Base-by-base conservation (phyloP, 768 basidiomycete genomes). In the Lactifluus hygrophoroides region DNA sequence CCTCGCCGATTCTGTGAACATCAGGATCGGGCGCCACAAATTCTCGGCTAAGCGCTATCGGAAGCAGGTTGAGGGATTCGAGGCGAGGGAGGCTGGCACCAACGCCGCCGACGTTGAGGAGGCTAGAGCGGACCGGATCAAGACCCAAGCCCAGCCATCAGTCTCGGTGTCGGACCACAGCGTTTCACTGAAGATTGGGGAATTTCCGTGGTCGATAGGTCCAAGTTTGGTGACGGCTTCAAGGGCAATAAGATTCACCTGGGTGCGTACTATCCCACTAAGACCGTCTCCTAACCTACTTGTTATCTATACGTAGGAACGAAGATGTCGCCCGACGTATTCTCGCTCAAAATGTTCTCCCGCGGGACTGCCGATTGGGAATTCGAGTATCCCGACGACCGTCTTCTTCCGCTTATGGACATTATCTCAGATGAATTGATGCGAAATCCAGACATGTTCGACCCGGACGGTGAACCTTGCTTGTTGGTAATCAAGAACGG, bases 401-500 rank as follows among this genome's bases (percentile, higher is more conserved):
- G 69, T 64, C 71, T 72, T 28, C 69, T 74, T 47, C 28, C 48
- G 27, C 69, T 74, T 53, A 46, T 4, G 8, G 70, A 66, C 62
- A 67, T 66, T 45, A 70, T 76, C 58, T 52, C 66, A 38, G 69
- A 69, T 28, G 66, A 71, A 1, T 43, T 70, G 58, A 70, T 76
- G 64, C 60, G 40, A 58, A 48, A 21, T 30, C 72, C 73, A 21
- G 64, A 62, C 56, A 71, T 66, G 66, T 61, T 43, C 51, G 70
- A 69, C 62, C 21, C 3, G 25, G 59, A 72, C 46, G 66, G 67
- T 54, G 64, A 73, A 52, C 63, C 68, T 11, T 70, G 68, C 66
- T 56, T 73, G 43, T 63, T 66, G 42, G 75, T 75, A 47, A 51
- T 72, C 52, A 76, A 75, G 68, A 64, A 60, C 43, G 75, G 74